Conservation (phyloP, 345 rosid species). For the Brassica cretica region DNA sequence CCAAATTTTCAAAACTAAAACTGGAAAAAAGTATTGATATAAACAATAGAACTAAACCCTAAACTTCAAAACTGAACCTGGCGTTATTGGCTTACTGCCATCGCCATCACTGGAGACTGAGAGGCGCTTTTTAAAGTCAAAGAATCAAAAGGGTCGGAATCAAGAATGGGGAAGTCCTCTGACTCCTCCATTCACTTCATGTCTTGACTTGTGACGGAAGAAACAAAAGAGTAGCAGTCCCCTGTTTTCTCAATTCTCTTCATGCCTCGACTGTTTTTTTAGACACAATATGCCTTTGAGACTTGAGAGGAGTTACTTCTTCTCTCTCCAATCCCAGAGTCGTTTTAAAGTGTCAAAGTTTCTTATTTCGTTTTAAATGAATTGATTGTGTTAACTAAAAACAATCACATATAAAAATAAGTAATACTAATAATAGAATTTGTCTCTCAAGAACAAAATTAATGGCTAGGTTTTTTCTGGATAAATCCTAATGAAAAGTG, state of each 20-base stretch:
- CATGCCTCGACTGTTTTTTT: no score
- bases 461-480: background rate
- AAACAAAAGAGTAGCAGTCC: no score
- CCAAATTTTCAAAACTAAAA: background rate
- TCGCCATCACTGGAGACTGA: no score
- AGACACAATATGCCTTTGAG: no score
- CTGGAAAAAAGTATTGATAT: background rate
- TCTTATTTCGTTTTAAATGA: no score
- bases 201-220: conserved; percentile 15
- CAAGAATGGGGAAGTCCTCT: conserved; percentile 65
- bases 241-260: no score
- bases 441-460: background rate
- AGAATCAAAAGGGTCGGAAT: conserved; percentile 55
- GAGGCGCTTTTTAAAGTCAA: conserved; percentile 13
- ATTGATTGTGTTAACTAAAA: no score
- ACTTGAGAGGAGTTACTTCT: no score
- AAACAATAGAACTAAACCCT: background rate
- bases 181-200: conserved; percentile 11
- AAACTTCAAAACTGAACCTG: background rate
- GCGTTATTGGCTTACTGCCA: background rate
- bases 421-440: no score
- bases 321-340: no score
- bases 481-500: background rate
- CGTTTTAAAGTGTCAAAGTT: no score
- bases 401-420: no score